Evolutionary conservation across 2,329 filamentous ascomycete species (phyloP), one percentile per base, ranked within the genome.

Genomic region (Mollisia scopiformis): DNA sequence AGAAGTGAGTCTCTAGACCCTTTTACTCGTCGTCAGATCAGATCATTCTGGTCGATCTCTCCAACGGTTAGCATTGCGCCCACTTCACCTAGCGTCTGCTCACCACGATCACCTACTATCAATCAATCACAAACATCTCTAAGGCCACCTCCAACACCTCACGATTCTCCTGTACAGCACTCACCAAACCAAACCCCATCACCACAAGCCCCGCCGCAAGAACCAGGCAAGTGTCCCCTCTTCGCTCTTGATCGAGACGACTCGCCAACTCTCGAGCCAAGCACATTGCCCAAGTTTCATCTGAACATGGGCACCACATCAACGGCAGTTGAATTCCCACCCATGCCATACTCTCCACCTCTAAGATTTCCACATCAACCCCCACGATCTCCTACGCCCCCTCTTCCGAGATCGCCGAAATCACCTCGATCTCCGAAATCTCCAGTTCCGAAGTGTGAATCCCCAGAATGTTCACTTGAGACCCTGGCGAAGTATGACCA

Each of bases 31-130:
- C 50, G 37, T 6, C 35, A 53, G 25, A 28, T 58, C 16, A 39
- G 37, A 14, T 55, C 50, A 2, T 33, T 59, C 16, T 55, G 52
- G 50, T 59, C 57, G 16, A 33, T 39, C 0, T 59, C 57, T 35
- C 27, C 51, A 31, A 27, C 19, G 19, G 27, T 43, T 16, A 59
- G 57, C 25, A 51, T 41, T n/a, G 51, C 57, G 4, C 51, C 39
- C 0, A 37, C 57, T 5, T 59, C 57, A 16, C 51, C 51, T 30
- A 59, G 51, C 23, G 13, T 59, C 10, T 27, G 43, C 25, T 55
- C 57, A 5, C 46, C 55, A 30, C 21, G 10, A 49, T 49, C 46
- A 3, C 46, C 23, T 2, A n/a, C 13, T 25, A 49, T 25, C 10
- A 49, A 14, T 6, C 21, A 16, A 3, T 49, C 8, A 10, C 4